These are phyloP conservation scores for Pulicaria dysenterica DNA, from an alignment of 129 eudicot species.

Conservation along the genomic window DNA sequence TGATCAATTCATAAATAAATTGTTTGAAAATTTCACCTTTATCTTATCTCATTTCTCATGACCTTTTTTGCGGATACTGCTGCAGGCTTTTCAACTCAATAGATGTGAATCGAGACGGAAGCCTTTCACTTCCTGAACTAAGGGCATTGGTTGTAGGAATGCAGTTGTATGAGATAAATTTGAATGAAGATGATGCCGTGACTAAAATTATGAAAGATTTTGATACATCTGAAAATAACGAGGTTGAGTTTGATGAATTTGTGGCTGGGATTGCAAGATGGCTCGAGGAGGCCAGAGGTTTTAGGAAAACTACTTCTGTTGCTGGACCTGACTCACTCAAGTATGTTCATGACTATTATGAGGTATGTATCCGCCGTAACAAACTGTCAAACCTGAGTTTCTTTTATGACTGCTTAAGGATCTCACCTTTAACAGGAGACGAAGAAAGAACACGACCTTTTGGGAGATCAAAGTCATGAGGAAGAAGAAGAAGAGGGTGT, in stretches of 20 bases:
- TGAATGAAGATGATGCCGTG: conserved; percentile 60
- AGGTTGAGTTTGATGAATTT: conserved; percentile 52
- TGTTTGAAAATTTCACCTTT: not conserved
- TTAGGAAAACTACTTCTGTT: conserved; percentile 30
- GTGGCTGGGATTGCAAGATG: conserved; percentile 58
- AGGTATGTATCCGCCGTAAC: conserved; percentile 34
- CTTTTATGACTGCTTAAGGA: not conserved
- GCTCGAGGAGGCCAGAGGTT: conserved; percentile 67
- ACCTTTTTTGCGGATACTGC: conserved; percentile 10
- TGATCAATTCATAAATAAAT: no score
- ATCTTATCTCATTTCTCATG: not conserved
- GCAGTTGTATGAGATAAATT: conserved; percentile 61
- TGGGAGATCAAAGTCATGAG: conserved; percentile 53
- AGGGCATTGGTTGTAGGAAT: conserved; percentile 70
- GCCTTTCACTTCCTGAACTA: conserved; percentile 60
- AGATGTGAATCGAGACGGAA: conserved; percentile 54
- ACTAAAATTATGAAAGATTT: conserved; percentile 68
- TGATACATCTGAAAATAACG: conserved; percentile 48
- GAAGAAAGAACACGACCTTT: conserved; percentile 61
- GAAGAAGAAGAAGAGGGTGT: conserved; percentile 56
- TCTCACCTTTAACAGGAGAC: conserved; percentile 46
- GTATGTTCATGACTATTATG: conserved; percentile 57
- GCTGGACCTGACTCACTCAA: conserved; percentile 56
- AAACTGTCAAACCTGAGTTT: not conserved
- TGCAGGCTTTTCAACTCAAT: conserved; percentile 63